These are phyloP conservation scores for Monosporozyma unispora DNA, from an alignment of 805 yeast species.

Conservation along the genomic window DNA sequence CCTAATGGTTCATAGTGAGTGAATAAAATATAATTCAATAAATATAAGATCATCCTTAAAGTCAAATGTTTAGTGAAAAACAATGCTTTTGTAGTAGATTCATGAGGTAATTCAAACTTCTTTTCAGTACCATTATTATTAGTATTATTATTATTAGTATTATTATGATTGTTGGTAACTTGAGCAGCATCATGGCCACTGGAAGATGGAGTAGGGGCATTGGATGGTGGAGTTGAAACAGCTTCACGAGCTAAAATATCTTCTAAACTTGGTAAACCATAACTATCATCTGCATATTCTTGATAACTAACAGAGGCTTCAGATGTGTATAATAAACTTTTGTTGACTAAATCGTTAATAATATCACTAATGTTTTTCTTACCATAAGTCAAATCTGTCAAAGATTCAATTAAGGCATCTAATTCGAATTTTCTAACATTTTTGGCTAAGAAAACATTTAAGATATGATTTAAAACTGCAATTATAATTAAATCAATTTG, in stretches of 20 bases:
- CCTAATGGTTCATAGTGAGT: conserved; percentile 38
- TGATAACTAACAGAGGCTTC: conserved; percentile 25
- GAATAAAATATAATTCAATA: conserved; percentile 41
- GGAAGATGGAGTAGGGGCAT: conserved; percentile 4
- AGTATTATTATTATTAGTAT: background rate
- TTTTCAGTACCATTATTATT: conserved; percentile 15
- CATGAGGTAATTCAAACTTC: conserved; percentile 33
- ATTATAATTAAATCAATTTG: conserved; percentile 37
- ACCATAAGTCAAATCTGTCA: conserved; percentile 30
- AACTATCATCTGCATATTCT: conserved; percentile 23
- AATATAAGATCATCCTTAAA: conserved; percentile 41
- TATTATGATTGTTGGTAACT: background rate
- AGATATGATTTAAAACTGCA: conserved; percentile 26
- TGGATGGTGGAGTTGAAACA: conserved; percentile 7
- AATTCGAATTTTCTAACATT: conserved; percentile 37
- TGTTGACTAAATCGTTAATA: conserved; percentile 20
- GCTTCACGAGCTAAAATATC: conserved; percentile 14
- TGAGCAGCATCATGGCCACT: background rate
- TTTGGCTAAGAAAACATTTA: conserved; percentile 29
- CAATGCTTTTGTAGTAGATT: conserved; percentile 33
- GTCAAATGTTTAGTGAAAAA: conserved; percentile 33
- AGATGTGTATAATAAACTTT: conserved; percentile 25
- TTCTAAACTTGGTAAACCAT: conserved; percentile 27
- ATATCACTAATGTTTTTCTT: conserved; percentile 23
- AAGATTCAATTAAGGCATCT: conserved; percentile 30